Evolutionary conservation across 306 rosid genomes (phyloP), one percentile per base, ranked within the genome.

Genomic region (Vicia villosa): DNA sequence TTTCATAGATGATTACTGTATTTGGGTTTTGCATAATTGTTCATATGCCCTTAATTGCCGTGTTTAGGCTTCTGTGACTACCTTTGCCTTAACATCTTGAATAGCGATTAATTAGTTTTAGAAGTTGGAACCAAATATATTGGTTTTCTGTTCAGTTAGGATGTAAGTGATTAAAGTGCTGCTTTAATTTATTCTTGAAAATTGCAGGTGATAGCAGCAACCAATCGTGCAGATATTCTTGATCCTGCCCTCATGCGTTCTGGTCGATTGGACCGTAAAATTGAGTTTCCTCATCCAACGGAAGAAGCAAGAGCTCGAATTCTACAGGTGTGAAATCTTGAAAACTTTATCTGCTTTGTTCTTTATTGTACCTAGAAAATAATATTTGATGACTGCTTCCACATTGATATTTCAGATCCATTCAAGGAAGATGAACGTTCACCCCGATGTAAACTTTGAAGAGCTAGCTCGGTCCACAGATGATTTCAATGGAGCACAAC

Each of bases 181-280:
- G 49, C 34, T 74, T 65, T 74, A 40, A 26, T 58, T 22, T 55
- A 13, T 72, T 72, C 52, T 52, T 45, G 34, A 21, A 16, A 62
- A 62, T 68, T 73, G 22, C 83, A 95, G 97, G 97, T 95, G 42
- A 95, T 95, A 78, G 99, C 99, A 61, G 99, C 99, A 22, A 95
- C 99, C 42, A 95, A 95, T 75, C 97, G 99, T 46, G 97, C 97
- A 36, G 99, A 95, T 82, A 87, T 91, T 76, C 91, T 95, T 10
- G 99, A 95, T 69, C 99, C 97, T 37, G 99, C 99, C 30, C 95
- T 95, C 30, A 77, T 95, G 97, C 99, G 99, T 79, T 95, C 99
- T 84, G 99, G 99, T 74, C 74, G 99, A 36, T 78, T 95, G 77
- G 99, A 95, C 84, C 96, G 99, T 54, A 95, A 95, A 77, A 91